Evolutionary conservation across 2,329 filamentous ascomycete genomes (phyloP), one percentile per base, ranked within the genome.

Genomic region (Periglandula ipomoeae): DNA sequence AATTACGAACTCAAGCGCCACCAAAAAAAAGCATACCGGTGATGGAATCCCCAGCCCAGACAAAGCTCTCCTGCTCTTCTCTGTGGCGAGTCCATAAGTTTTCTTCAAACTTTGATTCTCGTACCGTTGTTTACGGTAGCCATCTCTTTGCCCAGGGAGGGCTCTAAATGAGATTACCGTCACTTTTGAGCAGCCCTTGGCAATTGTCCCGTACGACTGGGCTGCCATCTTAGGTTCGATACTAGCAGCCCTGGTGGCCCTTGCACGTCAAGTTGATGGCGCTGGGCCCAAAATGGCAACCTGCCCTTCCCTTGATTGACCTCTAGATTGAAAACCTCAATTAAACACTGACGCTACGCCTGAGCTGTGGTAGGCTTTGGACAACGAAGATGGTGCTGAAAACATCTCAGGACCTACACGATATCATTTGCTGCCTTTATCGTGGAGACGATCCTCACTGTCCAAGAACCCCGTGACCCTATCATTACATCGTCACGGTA

Each of bases 281-380:
- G 32, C 27, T 13, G 27, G n/a, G 26, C 26, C 30, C 10, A 34
- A 5, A 10, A 44, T 20, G 20, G 17, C 13, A n/a, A 17, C 27
- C 32, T 27, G 15, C 40, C 42, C 47, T 24, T 45, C 30, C 15
- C 7, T 37, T 30, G 19, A 15, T n/a, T 17, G 9, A 20, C 13
- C 20, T 42, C 46, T 24, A 27, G 8, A 38, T n/a, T 9, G 47
- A 23, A 45, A 35, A 49, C 42, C 34, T 40, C 26, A 45, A 49
- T 49, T 41, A 45, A 45, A 49, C 47, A 49, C 5, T 40, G 26
- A 34, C 47, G 47, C 47, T 41, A 24, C 24, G 17, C 10, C 8
- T 23, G 37, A 23, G 23, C 32, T 8, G 17, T 42, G 34, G 37
- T 20, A 23, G 44, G 20, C 15, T 26, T 32, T 11, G 13, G 24